Conservation (phyloP, 2,329 filamentous ascomycete genomes). For the Epichloe gansuensis region DNA sequence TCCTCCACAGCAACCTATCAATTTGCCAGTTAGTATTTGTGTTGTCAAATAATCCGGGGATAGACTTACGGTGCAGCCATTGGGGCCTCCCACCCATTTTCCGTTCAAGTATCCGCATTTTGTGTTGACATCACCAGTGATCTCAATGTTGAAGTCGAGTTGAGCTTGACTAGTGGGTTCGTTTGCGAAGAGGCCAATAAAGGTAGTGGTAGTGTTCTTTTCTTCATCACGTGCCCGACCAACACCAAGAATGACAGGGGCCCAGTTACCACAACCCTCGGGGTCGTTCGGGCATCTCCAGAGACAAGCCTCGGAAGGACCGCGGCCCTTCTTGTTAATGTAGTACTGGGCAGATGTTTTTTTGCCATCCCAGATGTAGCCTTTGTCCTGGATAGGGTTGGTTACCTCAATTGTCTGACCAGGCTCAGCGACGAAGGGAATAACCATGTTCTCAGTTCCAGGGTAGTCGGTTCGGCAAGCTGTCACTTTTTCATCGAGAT, state of each 20-base stretch:
- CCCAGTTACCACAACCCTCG: conserved; percentile 64
- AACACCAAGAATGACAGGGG: conserved; percentile 75
- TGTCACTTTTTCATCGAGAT: conserved; percentile 50
- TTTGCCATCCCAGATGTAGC: conserved; percentile 66
- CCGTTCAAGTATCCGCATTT: conserved; percentile 55
- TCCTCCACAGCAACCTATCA: conserved; percentile 29
- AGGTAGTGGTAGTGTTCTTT: conserved; percentile 37
- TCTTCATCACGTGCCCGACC: conserved; percentile 39
- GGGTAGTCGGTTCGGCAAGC: conserved; percentile 96
- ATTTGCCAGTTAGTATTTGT: background rate
- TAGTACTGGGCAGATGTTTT: conserved; percentile 91
- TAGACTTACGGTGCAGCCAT: conserved; percentile 69
- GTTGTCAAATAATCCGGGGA: background rate
- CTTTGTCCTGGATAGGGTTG: conserved; percentile 57
- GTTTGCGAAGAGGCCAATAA: conserved; percentile 78
- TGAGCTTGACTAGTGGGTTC: conserved; percentile 54
- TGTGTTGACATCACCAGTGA: conserved; percentile 48
- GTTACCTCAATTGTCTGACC: conserved; percentile 52
- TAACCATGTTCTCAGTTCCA: conserved; percentile 76
- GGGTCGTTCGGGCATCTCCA: conserved; percentile 47
- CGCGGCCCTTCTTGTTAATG: conserved; percentile 69
- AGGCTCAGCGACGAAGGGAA: conserved; percentile 54
- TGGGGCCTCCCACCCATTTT: conserved; percentile 41
- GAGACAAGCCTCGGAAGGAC: conserved; percentile 54
- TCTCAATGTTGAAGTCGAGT: conserved; percentile 69